Evolutionary conservation across 768 basidiomycete genomes (phyloP).

Genomic region (Boletus pseudopeckii): DNA sequence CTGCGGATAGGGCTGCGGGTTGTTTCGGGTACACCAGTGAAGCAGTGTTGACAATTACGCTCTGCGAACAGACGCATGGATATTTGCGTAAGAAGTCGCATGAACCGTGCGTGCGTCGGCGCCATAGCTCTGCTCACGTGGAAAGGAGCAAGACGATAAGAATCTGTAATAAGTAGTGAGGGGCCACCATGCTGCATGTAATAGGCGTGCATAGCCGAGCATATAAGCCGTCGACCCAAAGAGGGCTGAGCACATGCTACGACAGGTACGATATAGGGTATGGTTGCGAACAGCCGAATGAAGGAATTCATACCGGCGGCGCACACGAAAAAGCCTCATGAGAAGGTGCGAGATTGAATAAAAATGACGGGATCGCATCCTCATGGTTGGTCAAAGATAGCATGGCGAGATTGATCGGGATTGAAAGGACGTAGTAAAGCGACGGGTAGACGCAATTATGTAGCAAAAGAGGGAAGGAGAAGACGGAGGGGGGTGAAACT

Average conservation of each 20-base stretch:
- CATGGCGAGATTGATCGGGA: slow-evolving; percentile 2
- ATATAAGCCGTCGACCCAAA: not conserved
- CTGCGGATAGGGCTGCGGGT: not conserved
- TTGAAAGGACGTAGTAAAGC: not conserved
- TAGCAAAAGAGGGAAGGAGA: too few species aligned
- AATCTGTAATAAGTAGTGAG: not conserved
- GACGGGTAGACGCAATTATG: too few species aligned
- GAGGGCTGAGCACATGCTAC: slow-evolving; percentile 3
- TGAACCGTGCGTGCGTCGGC: too few species aligned
- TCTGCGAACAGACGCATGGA: not conserved
- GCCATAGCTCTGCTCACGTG: not conserved
- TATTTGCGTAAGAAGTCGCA: not conserved
- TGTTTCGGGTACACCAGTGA: not conserved
- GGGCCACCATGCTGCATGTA: slow-evolving; percentile 1
- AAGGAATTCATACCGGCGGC: not conserved
- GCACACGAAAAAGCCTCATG: not conserved
- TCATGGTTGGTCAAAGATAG: slow-evolving; percentile 6
- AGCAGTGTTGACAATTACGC: not conserved
- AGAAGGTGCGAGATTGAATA: not conserved
- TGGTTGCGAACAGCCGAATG: not conserved
- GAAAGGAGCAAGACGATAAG: not conserved
- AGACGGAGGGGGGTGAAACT: too few species aligned
- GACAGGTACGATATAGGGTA: not conserved
- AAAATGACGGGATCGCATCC: not conserved
- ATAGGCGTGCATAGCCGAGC: not conserved